Evolutionary conservation across 768 basidiomycete genomes (phyloP).

Genomic region (Tulasnella sp.): DNA sequence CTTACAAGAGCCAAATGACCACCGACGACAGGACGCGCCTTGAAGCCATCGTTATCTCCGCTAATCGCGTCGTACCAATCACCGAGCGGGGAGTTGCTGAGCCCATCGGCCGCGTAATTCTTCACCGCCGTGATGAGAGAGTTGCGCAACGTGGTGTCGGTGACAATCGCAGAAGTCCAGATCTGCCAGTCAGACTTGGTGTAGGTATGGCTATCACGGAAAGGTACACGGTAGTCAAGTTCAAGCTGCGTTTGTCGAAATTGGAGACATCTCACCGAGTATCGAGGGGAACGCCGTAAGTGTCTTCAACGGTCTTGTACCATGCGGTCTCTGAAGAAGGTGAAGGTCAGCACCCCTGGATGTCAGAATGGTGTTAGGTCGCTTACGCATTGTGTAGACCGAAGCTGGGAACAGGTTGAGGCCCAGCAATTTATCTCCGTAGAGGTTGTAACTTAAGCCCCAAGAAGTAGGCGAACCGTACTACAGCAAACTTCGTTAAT

Average conservation of each 20-base stretch:
- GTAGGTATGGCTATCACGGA: background rate
- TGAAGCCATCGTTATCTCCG: background rate
- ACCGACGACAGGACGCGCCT: slow-evolving; percentile 4
- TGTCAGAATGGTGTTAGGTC: too few species aligned
- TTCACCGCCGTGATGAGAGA: slow-evolving; percentile 13
- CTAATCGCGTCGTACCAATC: background rate
- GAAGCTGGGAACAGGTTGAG: slow-evolving; percentile 15
- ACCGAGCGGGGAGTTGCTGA: background rate
- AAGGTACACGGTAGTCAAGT: background rate
- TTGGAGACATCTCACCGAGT: background rate
- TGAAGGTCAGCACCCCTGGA: background rate
- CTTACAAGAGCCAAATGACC: slow-evolving; percentile 8
- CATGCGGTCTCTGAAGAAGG: too few species aligned
- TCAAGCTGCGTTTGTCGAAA: background rate
- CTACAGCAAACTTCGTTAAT: too few species aligned
- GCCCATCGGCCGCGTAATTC: too few species aligned
- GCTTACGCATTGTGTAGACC: slow-evolving; percentile 18
- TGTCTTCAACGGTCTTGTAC: too few species aligned
- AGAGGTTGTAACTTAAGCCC: slow-evolving; percentile 12
- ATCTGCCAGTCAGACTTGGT: slow-evolving; percentile 18
- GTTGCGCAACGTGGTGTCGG: background rate
- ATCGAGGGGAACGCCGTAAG: background rate
- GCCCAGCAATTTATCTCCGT: slow-evolving; percentile 18
- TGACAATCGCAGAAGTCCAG: slow-evolving; percentile 9
- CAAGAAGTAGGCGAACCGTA: slow-evolving; percentile 17